Conservation (phyloP, 1,284 basidiomycete genomes). For the Inonotus obliquus region DNA sequence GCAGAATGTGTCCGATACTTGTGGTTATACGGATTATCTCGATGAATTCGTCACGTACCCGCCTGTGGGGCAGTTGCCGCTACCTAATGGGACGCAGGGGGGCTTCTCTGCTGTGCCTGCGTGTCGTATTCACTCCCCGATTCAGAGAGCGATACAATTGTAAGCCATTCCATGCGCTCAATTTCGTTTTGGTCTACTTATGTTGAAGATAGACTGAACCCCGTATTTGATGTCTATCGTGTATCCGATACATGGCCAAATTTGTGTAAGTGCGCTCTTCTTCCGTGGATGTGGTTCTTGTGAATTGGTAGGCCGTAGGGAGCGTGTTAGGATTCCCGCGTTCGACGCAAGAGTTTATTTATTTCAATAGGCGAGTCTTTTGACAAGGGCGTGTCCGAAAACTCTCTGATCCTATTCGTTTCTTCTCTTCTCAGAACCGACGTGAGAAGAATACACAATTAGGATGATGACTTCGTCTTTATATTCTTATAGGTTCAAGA, state of each 20-base stretch:
- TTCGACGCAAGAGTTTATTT: conserved; percentile 45
- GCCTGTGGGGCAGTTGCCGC: conserved; percentile 42
- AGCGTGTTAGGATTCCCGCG: conserved; percentile 54
- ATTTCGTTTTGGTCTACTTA: not conserved
- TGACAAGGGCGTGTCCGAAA: not conserved
- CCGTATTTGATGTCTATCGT: conserved; percentile 45
- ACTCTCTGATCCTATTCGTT: no score
- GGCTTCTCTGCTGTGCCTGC: conserved; percentile 29
- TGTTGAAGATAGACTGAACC: conserved; percentile 39
- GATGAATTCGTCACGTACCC: conserved; percentile 38
- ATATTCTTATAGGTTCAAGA: conserved; percentile 52
- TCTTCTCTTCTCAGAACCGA: conserved; percentile 32
- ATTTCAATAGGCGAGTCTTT: conserved; percentile 32
- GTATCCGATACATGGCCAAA: conserved; percentile 34
- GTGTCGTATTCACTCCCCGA: conserved; percentile 42
- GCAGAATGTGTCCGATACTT: conserved; percentile 33
- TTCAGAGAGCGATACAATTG: conserved; percentile 33
- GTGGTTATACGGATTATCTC: conserved; percentile 38
- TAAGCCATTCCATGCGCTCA: conserved; percentile 21
- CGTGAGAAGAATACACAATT: conserved; percentile 22
- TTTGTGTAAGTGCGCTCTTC: conserved; percentile 25
- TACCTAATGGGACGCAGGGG: conserved; percentile 35
- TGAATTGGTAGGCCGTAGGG: conserved; percentile 33
- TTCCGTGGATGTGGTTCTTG: conserved; percentile 21
- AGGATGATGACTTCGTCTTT: not conserved